These are phyloP conservation scores for Xylaria castorea DNA, from an alignment of 495 filamentous ascomycete genomes.

Conservation along the genomic window DNA sequence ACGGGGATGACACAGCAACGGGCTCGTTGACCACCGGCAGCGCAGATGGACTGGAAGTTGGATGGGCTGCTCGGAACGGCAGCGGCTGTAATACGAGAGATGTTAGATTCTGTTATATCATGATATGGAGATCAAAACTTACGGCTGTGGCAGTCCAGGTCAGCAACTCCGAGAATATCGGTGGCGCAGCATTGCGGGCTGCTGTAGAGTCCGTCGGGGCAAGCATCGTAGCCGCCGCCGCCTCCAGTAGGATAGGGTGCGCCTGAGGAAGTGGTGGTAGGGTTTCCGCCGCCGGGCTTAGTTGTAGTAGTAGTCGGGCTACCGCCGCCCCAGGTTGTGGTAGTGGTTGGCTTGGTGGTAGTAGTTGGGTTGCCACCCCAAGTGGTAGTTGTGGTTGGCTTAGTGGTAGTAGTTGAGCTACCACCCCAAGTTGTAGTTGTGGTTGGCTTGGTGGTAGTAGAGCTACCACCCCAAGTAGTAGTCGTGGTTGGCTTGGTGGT, in stretches of 20 bases:
- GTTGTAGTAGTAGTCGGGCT: not conserved
- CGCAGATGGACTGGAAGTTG: constrained; percentile 22
- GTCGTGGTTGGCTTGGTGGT: not conserved
- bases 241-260: constrained; percentile 9
- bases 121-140: constrained; percentile 26
- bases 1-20: constrained; percentile 30
- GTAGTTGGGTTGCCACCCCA: not conserved
- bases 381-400: not conserved
- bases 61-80: not conserved
- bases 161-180: constrained; percentile 50
- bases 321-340: not conserved
- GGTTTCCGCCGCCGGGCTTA: not conserved
- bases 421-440: not conserved
- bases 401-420: not conserved
- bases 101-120: not conserved
- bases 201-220: constrained; percentile 31
- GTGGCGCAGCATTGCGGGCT: constrained; percentile 48
- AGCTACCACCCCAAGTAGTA: not conserved
- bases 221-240: not conserved
- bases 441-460: not conserved
- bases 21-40: constrained; percentile 17
- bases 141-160: constrained; percentile 50
- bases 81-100: constrained; percentile 2
- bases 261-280: not conserved
- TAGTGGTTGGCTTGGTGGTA: not conserved